phyloP scores from a whole-genome alignment of 1,284 basidiomycete genomes.

The Singerocomus inundabilis region DNA sequence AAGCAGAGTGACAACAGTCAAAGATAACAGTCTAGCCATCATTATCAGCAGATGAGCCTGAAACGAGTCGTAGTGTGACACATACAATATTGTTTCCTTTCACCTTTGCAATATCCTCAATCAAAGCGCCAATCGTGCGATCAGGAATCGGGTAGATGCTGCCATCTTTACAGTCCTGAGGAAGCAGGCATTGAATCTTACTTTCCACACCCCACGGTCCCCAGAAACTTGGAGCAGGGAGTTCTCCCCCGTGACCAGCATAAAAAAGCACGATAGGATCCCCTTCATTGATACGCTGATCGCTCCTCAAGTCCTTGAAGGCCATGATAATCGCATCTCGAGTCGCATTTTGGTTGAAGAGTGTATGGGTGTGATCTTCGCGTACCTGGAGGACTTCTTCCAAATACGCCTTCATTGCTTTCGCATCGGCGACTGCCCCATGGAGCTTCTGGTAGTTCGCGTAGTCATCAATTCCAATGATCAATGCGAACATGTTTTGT shows the following conservation, averaged over 20 bases:
- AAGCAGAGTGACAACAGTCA: conserved; percentile 55
- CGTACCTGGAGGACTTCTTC: conserved; percentile 50
- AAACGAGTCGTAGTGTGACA: background rate
- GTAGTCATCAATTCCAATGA: conserved; percentile 62
- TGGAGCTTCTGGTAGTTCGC: conserved; percentile 52
- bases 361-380: conserved; percentile 48
- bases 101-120: conserved; percentile 44
- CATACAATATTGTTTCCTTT: conserved; percentile 59
- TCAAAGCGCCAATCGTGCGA: conserved; percentile 53
- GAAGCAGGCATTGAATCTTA: conserved; percentile 53
- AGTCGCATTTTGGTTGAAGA: conserved; percentile 53
- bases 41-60: background rate
- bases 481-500: conserved; percentile 46
- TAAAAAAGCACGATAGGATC: conserved; percentile 65
- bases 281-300: conserved; percentile 49
- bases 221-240: conserved; percentile 50
- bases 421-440: conserved; percentile 57
- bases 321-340: conserved; percentile 51
- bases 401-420: conserved; percentile 50
- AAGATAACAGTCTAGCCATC: conserved; percentile 45
- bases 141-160: conserved; percentile 45
- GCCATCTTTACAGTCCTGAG: conserved; percentile 52
- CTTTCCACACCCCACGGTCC: conserved; percentile 32
- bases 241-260: conserved; percentile 57
- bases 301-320: conserved; percentile 51